These are phyloP conservation scores for Arthrobotrys sphaeroides DNA, from an alignment of 2,329 filamentous ascomycete genomes.

Conservation along the genomic window DNA sequence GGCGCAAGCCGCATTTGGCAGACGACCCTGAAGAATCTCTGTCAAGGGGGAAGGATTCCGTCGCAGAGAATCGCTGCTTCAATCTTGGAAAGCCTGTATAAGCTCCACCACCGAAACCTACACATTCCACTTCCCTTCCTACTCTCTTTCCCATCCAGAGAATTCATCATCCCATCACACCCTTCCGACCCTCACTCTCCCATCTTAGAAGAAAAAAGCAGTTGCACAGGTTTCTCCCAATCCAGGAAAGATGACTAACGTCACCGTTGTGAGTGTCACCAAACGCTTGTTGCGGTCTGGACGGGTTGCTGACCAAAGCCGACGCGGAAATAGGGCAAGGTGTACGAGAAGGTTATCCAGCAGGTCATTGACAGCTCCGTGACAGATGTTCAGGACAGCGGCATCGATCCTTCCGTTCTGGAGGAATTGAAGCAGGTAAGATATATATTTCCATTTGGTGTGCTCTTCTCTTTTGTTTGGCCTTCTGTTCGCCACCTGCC, in stretches of 20 bases:
- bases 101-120: slow-evolving; percentile 5
- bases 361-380: slow-evolving; percentile 92
- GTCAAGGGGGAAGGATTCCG: background rate
- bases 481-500: too few species aligned
- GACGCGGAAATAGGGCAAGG: slow-evolving; percentile 68
- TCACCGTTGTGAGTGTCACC: slow-evolving; percentile 32
- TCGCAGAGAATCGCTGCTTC: background rate
- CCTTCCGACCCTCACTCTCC: background rate
- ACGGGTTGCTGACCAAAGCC: slow-evolving; percentile 21
- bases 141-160: background rate
- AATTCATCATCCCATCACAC: background rate
- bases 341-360: slow-evolving; percentile 81
- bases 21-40: background rate
- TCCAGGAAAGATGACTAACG: slow-evolving; percentile 30
- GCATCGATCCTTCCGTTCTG: slow-evolving; percentile 85
- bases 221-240: background rate
- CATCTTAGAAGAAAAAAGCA: background rate
- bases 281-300: background rate
- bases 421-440: slow-evolving; percentile 88
- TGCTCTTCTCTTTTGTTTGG: too few species aligned
- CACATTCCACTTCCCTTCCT: background rate
- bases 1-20: background rate
- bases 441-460: slow-evolving; percentile 55
- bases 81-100: background rate
- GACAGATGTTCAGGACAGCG: slow-evolving; percentile 96